These are phyloP conservation scores for Trametes hirsuta DNA, from an alignment of 1,284 basidiomycete species.

Conservation along the genomic window DNA sequence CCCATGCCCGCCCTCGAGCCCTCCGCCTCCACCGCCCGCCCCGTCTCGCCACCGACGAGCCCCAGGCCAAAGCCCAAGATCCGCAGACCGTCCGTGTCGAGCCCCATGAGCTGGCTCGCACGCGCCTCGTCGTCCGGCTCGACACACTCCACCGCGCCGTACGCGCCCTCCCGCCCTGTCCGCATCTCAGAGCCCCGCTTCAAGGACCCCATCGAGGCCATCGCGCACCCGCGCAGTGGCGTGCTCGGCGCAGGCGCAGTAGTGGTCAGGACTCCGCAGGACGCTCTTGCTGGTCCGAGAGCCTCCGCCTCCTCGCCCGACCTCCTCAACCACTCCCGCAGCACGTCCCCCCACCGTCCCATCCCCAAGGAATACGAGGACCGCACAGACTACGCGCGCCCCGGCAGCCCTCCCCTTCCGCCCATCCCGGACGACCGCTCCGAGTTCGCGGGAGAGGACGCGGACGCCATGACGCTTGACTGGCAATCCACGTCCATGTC, in stretches of 20 bases:
- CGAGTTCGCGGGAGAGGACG: constrained; percentile 26
- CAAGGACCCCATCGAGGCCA: constrained; percentile 49
- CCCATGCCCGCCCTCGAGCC: constrained; percentile 20
- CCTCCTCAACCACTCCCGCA: constrained; percentile 18
- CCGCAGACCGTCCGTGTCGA: constrained; percentile 38
- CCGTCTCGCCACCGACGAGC: constrained; percentile 29
- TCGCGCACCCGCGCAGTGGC: constrained; percentile 46
- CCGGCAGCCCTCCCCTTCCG: constrained; percentile 58
- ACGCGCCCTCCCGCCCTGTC: constrained; percentile 46
- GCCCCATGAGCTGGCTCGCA: constrained; percentile 39
- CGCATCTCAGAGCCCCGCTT: constrained; percentile 67
- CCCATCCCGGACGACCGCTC: constrained; percentile 44
- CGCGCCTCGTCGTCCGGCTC: constrained; percentile 36
- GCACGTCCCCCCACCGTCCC: constrained; percentile 21
- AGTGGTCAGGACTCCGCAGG: constrained; percentile 75
- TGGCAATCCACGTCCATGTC: constrained; percentile 38
- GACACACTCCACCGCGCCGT: constrained; percentile 22
- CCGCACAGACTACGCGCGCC: constrained; percentile 28
- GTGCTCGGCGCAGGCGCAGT: constrained; percentile 67
- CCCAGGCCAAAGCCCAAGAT: constrained; percentile 25
- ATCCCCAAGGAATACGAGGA: constrained; percentile 32
- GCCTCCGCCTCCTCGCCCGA: constrained; percentile 22
- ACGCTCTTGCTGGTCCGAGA: constrained; percentile 52
- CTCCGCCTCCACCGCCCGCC: not conserved
- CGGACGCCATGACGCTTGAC: constrained; percentile 5